Evolutionary conservation across 306 rosid species (phyloP).

Genomic region (Citrullus amarus): DNA sequence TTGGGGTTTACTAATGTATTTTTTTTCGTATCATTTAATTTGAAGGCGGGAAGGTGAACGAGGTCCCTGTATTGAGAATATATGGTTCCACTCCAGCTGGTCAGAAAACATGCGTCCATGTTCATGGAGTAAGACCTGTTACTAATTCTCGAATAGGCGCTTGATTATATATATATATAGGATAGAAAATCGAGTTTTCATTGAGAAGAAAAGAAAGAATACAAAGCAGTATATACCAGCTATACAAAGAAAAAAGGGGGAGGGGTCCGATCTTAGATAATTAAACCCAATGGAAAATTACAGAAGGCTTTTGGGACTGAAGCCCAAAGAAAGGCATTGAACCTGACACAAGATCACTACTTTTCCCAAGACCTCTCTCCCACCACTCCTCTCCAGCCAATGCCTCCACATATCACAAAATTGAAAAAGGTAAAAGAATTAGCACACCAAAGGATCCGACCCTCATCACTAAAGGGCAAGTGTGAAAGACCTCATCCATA

Average conservation of each 20-base stretch:
- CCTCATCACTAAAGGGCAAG: not conserved
- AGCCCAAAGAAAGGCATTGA: not conserved
- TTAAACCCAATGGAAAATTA: not conserved
- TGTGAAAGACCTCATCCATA: not conserved
- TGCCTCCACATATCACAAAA: not conserved
- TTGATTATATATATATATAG: not conserved
- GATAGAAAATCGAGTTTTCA: not conserved
- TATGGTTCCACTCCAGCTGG: slow-evolving; percentile 90
- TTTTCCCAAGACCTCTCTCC: not conserved
- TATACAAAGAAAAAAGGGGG: not conserved
- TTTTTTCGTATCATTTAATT: not conserved
- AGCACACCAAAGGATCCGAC: not conserved
- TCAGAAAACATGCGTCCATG: slow-evolving; percentile 89
- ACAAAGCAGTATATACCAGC: not conserved
- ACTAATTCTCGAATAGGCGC: not conserved
- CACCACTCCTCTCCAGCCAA: not conserved
- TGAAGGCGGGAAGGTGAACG: slow-evolving; percentile 71
- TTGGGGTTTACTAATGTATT: not conserved
- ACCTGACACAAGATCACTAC: not conserved
- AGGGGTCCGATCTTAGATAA: not conserved
- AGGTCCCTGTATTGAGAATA: slow-evolving; percentile 71
- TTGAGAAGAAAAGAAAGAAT: not conserved
- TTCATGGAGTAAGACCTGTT: slow-evolving; percentile 55
- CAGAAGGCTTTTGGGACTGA: not conserved
- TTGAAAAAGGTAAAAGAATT: not conserved